Conservation (phyloP, 345 rosid species). For the Gossypium thurberi region DNA sequence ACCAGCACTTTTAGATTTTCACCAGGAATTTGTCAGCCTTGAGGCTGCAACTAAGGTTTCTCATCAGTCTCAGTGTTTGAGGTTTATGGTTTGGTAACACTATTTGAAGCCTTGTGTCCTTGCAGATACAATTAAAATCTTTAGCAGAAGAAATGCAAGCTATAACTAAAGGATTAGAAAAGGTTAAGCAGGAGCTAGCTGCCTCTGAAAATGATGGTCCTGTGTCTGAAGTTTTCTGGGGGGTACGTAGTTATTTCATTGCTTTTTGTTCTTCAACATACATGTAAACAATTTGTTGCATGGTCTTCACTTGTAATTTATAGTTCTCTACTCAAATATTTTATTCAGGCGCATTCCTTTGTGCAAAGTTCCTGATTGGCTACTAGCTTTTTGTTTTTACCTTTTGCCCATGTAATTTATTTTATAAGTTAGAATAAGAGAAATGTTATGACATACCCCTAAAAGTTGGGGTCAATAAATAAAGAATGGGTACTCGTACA, state of each 20-base stretch:
- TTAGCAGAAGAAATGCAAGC: conserved; percentile 99
- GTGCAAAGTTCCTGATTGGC: neutral
- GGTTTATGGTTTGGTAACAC: conserved; percentile 1
- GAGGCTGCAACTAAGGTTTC: conserved; percentile 83
- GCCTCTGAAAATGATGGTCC: conserved; percentile 95
- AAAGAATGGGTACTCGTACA: neutral
- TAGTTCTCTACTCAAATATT: neutral
- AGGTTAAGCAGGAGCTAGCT: conserved; percentile 76
- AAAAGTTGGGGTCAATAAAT: neutral
- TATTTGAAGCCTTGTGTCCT: conserved; percentile 13
- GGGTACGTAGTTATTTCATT: conserved; percentile 36
- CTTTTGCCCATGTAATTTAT: no score
- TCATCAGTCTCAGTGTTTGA: conserved; percentile 10
- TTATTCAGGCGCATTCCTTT: neutral
- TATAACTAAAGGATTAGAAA: conserved; percentile 88
- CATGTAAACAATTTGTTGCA: conserved; percentile 3
- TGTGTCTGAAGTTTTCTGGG: conserved; percentile 77
- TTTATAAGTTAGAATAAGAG: no score
- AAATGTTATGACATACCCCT: no score
- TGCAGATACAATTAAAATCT: conserved; percentile 92
- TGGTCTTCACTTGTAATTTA: neutral
- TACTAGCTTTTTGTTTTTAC: neutral
- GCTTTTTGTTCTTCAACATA: conserved; percentile 3
- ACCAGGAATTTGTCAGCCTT: conserved; percentile 72
- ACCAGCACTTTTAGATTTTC: conserved; percentile 77